Conservation (phyloP, 345 rosid species). For the Gossypium mustelinum region DNA sequence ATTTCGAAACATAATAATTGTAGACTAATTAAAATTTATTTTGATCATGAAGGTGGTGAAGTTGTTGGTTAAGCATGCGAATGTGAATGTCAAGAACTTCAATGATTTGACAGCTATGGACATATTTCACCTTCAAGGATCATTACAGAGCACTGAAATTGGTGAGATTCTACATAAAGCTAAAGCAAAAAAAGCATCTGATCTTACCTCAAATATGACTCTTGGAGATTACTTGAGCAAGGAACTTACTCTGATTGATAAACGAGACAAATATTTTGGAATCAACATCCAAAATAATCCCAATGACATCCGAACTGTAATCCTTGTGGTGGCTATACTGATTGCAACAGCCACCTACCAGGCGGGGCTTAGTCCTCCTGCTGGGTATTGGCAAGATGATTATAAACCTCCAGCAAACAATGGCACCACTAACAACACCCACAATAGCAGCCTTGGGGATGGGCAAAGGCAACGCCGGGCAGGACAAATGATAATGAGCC, state of each 20-base stretch:
- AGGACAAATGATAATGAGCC: conserved; percentile 18
- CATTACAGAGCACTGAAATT: neutral
- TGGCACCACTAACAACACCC: neutral
- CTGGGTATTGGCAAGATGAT: conserved; percentile 27
- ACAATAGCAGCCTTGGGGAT: neutral
- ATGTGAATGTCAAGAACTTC: conserved; percentile 27
- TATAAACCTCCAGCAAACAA: neutral
- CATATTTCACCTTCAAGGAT: conserved; percentile 12
- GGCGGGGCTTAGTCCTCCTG: conserved; percentile 29
- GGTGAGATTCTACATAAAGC: conserved; percentile 3
- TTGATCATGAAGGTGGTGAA: conserved; percentile 22
- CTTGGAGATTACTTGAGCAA: conserved; percentile 15
- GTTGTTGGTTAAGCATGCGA: conserved; percentile 12
- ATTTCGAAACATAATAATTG: neutral
- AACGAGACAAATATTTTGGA: conserved; percentile 14
- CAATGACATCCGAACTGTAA: neutral
- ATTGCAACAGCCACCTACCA: conserved; percentile 37
- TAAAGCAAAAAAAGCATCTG: conserved; percentile 15
- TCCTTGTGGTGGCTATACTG: conserved; percentile 33
- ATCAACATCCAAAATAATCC: neutral
- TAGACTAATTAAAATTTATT: neutral
- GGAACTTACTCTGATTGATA: conserved; percentile 9
- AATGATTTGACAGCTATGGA: conserved; percentile 27
- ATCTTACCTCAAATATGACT: neutral
- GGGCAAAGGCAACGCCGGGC: neutral